Percentiles rank a stretch among this genome's conserved stretches.
Evolutionary conservation across 768 basidiomycete genomes (phyloP).

Genomic region (Multifurca ochricompacta): DNA sequence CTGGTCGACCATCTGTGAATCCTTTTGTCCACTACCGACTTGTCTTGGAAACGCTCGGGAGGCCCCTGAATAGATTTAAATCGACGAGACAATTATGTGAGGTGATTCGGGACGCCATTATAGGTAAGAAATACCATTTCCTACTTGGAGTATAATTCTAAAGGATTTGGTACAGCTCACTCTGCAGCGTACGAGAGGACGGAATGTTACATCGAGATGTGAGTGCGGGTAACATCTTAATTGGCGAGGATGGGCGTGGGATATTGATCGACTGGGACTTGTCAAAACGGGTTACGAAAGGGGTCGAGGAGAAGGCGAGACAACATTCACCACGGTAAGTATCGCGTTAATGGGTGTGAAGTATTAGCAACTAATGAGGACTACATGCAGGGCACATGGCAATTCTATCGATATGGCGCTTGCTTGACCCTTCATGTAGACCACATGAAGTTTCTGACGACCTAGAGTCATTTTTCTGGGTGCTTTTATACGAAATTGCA

Average conservation of each 20-base stretch:
- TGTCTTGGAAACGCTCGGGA: not conserved
- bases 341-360: not conserved
- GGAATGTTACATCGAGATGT: slow-evolving; percentile 6
- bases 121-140: not conserved
- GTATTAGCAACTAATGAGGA: not conserved
- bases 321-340: not conserved
- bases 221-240: slow-evolving; percentile 1
- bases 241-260: not conserved
- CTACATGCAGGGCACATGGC: slow-evolving; percentile 18
- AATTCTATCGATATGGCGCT: slow-evolving; percentile 11
- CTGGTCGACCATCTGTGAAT: not conserved
- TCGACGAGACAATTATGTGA: slow-evolving; percentile 3
- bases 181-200: not conserved
- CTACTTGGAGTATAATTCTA: not conserved
- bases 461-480: slow-evolving; percentile 20
- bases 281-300: not conserved
- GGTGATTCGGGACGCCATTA: not conserved
- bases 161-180: not conserved
- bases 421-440: not conserved
- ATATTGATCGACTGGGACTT: slow-evolving; percentile 6
- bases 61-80: not conserved
- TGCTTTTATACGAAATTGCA: not conserved
- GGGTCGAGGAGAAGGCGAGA: not conserved
- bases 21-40: not conserved
- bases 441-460: slow-evolving; percentile 14